These are phyloP conservation scores for Didymella pinodella DNA, from an alignment of 2,329 filamentous ascomycete species.

Conservation along the genomic window DNA sequence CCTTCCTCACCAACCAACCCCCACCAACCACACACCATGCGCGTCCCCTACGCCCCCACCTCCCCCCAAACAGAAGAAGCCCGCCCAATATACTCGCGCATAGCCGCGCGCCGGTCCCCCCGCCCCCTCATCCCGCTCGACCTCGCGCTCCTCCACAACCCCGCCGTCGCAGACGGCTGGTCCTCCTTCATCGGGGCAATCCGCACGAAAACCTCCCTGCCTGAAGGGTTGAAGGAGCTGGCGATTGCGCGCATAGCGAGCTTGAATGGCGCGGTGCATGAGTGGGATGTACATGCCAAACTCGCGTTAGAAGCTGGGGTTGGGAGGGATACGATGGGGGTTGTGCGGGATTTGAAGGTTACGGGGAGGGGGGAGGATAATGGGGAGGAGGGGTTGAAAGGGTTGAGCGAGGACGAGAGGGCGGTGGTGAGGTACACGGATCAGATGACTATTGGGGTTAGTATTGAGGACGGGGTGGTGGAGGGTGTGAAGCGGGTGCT, in stretches of 20 bases:
- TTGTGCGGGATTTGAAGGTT: constrained; percentile 42
- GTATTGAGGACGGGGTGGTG: constrained; percentile 74
- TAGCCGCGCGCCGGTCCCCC: constrained; percentile 61
- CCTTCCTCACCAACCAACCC: too few relatives aligned
- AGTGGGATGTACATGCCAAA: constrained; percentile 82
- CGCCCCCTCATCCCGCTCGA: constrained; percentile 64
- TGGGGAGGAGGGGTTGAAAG: constrained; percentile 46
- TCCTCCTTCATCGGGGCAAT: constrained; percentile 67
- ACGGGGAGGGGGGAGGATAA: too few relatives aligned
- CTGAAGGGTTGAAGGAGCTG: constrained; percentile 70
- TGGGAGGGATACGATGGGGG: constrained; percentile 65
- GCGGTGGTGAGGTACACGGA: constrained; percentile 77
- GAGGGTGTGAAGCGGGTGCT: constrained; percentile 67
- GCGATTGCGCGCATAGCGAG: constrained; percentile 84
- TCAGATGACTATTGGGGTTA: constrained; percentile 80
- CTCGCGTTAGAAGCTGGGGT: constrained; percentile 66
- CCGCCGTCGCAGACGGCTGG: constrained; percentile 65
- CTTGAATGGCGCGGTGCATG: constrained; percentile 83
- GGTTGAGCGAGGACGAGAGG: constrained; percentile 60
- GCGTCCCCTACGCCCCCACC: constrained; percentile 63
- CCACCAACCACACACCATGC: constrained; percentile 54
- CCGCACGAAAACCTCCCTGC: constrained; percentile 61
- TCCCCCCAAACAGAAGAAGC: constrained; percentile 57
- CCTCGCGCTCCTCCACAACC: constrained; percentile 63
- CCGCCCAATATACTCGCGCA: constrained; percentile 58